These are phyloP conservation scores for Kuraishia floccosa DNA, from an alignment of 805 yeast genomes.

Conservation along the genomic window DNA sequence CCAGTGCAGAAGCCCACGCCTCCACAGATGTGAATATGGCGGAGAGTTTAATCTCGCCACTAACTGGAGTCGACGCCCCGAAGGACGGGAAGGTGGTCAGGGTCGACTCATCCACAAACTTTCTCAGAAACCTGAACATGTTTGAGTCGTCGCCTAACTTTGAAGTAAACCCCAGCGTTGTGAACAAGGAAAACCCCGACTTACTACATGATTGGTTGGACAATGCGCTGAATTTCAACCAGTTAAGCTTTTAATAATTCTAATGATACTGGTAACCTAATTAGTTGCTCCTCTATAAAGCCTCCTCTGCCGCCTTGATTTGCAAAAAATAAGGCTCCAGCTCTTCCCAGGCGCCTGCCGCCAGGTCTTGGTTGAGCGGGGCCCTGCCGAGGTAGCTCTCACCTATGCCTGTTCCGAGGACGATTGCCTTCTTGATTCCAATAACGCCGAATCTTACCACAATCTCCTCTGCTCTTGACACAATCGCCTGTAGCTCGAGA, in stretches of 20 bases:
- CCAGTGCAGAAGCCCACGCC: not conserved
- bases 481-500: constrained; percentile 25
- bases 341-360: constrained; percentile 17
- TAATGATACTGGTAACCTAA: no score
- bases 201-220: constrained; percentile 2
- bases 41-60: not conserved
- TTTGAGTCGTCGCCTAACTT: constrained; percentile 2
- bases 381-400: constrained; percentile 32
- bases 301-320: constrained; percentile 5
- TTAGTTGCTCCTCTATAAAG: constrained; percentile 5
- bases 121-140: constrained; percentile 6
- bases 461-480: constrained; percentile 33
- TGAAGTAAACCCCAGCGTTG: not conserved
- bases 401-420: constrained; percentile 26
- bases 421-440: constrained; percentile 34
- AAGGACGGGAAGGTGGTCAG: no score
- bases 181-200: not conserved
- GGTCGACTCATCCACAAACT: no score
- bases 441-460: constrained; percentile 30
- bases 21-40: not conserved
- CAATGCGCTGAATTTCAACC: constrained; percentile 2
- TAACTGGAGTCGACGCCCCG: no score
- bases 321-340: constrained; percentile 5
- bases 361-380: constrained; percentile 29
- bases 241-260: no score